Evolutionary conservation across 768 basidiomycete genomes (phyloP).

Genomic region (Tricholoma terreum): DNA sequence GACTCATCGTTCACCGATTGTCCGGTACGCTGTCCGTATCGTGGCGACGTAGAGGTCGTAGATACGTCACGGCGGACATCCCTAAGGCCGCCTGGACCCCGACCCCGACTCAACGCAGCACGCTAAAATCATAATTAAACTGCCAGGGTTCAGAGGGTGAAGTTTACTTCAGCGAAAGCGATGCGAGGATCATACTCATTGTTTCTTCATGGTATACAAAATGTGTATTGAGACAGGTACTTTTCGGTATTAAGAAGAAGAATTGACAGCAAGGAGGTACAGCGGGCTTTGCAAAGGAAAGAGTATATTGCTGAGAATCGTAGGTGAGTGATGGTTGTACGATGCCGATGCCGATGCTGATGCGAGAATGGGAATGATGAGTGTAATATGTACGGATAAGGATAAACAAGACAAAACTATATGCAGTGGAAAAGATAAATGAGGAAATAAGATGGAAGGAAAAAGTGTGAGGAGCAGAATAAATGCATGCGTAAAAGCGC

Average conservation of each 20-base stretch:
- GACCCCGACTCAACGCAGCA: too few relatives aligned
- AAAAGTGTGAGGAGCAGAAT: neutral
- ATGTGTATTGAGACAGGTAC: neutral
- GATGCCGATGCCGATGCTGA: slow-evolving; percentile 1
- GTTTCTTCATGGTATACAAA: neutral
- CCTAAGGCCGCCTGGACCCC: too few relatives aligned
- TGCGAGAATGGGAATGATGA: neutral
- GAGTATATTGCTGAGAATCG: neutral
- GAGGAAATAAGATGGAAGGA: neutral
- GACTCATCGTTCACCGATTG: too few relatives aligned
- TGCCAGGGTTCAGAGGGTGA: too few relatives aligned
- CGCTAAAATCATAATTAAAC: too few relatives aligned
- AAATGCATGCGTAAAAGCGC: neutral
- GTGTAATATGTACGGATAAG: neutral
- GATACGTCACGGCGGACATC: too few relatives aligned
- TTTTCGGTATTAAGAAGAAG: neutral
- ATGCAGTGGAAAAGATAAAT: neutral
- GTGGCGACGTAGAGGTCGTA: too few relatives aligned
- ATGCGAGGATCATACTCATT: neutral
- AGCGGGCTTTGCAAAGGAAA: neutral
- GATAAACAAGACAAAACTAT: slow-evolving; percentile 4
- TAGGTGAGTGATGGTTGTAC: neutral
- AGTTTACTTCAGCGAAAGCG: neutral
- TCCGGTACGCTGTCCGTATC: too few relatives aligned
- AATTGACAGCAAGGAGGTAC: neutral